Evolutionary conservation across 495 filamentous ascomycete species (phyloP), one percentile per base, ranked within the genome.

Genomic region (Annulohypoxylon stygium): DNA sequence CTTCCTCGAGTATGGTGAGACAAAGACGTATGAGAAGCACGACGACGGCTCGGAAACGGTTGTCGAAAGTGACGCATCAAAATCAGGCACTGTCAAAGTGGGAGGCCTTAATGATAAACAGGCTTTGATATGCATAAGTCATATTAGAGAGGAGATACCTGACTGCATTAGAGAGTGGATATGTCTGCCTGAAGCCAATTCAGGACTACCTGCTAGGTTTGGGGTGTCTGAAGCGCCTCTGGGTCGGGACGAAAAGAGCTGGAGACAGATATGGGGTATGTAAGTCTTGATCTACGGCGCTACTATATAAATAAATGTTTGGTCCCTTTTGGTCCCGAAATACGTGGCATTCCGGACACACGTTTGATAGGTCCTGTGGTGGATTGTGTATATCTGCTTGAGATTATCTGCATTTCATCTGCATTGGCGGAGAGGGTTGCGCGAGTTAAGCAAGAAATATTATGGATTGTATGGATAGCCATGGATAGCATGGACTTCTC

Each of bases 141-240:
- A 98, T 81, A 86, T 93, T n/a, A 87, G 88, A 57, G 93, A 97
- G 72, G 95, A 98, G 79, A 93, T 98, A 10, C 95, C 95, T 0
- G 88, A 89, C 37, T 89, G 88, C 53, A 87, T 97, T 16, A 81
- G 92, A 26, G 86, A 92, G 79, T 98, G 90, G 88, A 87, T 98
- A 50, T 92, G 92, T 62, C 82, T 97, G 16, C 93, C 93, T 18
- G 88, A 87, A 81, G 85, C 86, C 45, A 88, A 85, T 65, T 85
- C 83, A 5, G 86, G 86, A 34, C 67, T 75, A 72, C 79, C 86
- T 23, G 88, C 89, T 43, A 83, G 89, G 67, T 88, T 89, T 70
- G 90, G 90, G 3, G 77, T 79, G 45, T 80, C 91, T 18, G 75
- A 84, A 26, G 87, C 86, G 3, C 88, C 89, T 18, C 75, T 92